phyloP scores from a whole-genome alignment of 352 stramenopile genomes.

The Globisporangium lucens region DNA sequence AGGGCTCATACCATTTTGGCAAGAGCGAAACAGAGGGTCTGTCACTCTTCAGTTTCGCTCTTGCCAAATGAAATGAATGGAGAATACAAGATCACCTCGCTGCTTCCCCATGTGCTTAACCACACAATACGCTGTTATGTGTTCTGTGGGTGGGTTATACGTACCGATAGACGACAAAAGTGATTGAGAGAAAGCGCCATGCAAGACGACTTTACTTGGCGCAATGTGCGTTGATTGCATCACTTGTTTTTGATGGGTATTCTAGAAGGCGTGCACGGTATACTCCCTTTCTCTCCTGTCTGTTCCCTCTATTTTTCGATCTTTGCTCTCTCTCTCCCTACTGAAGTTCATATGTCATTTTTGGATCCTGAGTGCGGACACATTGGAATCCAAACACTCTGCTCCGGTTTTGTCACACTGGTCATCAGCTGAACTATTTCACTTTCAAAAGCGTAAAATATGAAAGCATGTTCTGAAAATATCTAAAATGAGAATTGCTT shows the following conservation, averaged over 20 bases:
- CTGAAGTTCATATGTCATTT: background rate
- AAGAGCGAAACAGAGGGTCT: background rate
- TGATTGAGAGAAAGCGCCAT: background rate
- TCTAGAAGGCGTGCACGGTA: background rate
- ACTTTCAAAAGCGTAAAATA: too few relatives aligned
- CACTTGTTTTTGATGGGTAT: too few relatives aligned
- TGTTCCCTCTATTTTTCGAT: background rate
- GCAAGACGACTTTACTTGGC: too few relatives aligned
- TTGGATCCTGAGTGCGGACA: background rate
- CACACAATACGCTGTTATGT: background rate
- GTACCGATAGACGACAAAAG: background rate
- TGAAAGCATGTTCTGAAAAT: too few relatives aligned
- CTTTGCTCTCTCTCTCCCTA: background rate
- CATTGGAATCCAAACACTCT: background rate
- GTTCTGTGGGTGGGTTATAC: background rate
- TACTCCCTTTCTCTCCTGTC: background rate
- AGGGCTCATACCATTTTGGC: background rate
- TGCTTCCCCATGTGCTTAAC: background rate
- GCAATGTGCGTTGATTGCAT: too few relatives aligned
- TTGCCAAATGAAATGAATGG: too few relatives aligned
- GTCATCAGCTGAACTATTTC: background rate
- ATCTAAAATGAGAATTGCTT: too few relatives aligned
- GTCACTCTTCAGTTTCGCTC: too few relatives aligned
- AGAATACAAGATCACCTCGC: background rate
- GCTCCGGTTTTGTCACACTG: background rate